A percentile compares a stretch with the other conserved stretches of the same genome.
phyloP scores from a whole-genome alignment of 768 basidiomycete species.

The Butyriboletus loyo region DNA sequence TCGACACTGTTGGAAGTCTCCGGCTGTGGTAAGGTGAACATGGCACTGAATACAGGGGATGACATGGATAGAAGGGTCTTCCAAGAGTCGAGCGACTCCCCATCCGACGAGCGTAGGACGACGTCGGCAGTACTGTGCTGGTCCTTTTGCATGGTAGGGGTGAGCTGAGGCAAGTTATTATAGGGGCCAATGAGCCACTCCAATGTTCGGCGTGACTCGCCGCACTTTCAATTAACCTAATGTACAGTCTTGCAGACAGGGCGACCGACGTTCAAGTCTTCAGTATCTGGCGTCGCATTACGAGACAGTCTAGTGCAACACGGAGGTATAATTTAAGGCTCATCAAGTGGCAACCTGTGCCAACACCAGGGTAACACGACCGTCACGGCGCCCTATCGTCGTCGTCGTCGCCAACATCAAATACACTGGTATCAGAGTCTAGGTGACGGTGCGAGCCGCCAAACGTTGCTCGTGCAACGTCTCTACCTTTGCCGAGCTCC shows the following conservation, averaged over 20 bases:
- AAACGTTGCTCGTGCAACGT: slow-evolving; percentile 47
- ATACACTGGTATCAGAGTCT: slow-evolving; percentile 1
- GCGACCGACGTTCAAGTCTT: neutral
- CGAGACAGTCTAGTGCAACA: neutral
- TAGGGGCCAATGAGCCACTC: neutral
- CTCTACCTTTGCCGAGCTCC: slow-evolving; percentile 50
- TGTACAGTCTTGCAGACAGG: neutral
- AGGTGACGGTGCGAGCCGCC: slow-evolving; percentile 14
- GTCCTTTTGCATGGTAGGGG: slow-evolving; percentile 9
- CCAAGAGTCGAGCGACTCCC: slow-evolving; percentile 2
- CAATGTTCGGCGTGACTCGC: neutral
- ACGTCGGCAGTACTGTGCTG: slow-evolving; percentile 10
- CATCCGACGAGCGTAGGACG: slow-evolving; percentile 15
- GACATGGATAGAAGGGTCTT: slow-evolving; percentile 4
- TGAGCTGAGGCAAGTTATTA: neutral
- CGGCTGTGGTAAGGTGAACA: slow-evolving; percentile 14
- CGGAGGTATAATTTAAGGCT: neutral
- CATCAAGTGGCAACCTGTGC: neutral
- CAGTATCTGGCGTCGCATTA: neutral
- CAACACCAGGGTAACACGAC: neutral
- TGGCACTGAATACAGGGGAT: slow-evolving; percentile 13
- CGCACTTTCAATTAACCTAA: too few species aligned
- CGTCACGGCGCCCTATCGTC: slow-evolving; percentile 4
- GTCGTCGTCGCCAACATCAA: slow-evolving; percentile 17
- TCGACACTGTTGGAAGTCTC: neutral